A percentile compares a stretch with the other conserved stretches of the same genome.
Evolutionary conservation across 768 basidiomycete genomes (phyloP).

Genomic region (Collybia mongolica): DNA sequence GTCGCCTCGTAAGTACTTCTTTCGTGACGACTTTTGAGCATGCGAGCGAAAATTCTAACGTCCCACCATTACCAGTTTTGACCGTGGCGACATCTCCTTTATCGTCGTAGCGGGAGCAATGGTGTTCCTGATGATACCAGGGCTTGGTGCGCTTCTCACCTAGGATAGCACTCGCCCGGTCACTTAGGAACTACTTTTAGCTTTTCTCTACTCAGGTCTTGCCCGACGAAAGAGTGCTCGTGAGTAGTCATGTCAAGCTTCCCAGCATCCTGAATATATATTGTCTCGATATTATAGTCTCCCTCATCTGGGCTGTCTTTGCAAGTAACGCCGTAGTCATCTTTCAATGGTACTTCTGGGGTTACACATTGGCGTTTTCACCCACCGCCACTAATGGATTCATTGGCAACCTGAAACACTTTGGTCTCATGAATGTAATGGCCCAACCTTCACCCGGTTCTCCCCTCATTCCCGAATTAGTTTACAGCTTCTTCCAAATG

Average conservation of each 20-base stretch:
- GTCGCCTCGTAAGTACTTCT: constrained; percentile 11
- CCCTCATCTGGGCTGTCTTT: constrained; percentile 74
- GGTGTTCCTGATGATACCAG: constrained; percentile 78
- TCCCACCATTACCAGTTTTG: constrained; percentile 42
- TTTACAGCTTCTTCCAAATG: constrained; percentile 88
- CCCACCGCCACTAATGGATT: constrained; percentile 69
- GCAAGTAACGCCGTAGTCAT: constrained; percentile 75
- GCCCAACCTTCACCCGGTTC: constrained; percentile 75
- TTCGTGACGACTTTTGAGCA: neutral
- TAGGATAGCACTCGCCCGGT: neutral
- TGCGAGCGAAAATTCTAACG: neutral
- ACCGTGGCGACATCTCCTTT: constrained; percentile 71
- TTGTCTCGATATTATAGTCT: constrained; percentile 34
- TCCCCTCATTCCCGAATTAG: constrained; percentile 74
- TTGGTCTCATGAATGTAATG: constrained; percentile 73
- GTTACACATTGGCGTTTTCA: constrained; percentile 82
- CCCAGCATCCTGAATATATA: neutral
- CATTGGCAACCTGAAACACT: constrained; percentile 79
- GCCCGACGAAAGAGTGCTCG: constrained; percentile 65
- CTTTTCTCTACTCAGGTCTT: constrained; percentile 73
- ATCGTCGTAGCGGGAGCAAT: constrained; percentile 67
- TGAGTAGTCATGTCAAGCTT: constrained; percentile 20
- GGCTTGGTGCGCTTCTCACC: constrained; percentile 46
- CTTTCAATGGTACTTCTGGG: constrained; percentile 75
- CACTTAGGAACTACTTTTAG: constrained; percentile 30